These are phyloP conservation scores for Bauhinia variegata DNA, from an alignment of 306 rosid species.

Conservation along the genomic window DNA sequence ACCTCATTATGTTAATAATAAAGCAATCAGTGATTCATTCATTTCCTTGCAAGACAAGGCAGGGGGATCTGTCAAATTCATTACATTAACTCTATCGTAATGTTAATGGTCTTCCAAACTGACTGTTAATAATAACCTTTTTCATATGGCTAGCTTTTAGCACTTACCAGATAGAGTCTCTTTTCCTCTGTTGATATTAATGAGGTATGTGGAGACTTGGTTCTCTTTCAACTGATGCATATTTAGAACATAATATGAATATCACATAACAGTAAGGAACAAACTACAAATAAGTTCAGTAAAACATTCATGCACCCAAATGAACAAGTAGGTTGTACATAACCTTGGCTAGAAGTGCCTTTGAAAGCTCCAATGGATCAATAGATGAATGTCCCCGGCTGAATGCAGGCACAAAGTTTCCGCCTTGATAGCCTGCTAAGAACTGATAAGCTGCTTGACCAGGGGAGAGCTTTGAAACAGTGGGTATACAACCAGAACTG, in stretches of 20 bases:
- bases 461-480: constrained; percentile 50
- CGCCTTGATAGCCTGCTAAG: constrained; percentile 54
- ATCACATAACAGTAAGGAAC: background rate
- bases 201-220: constrained; percentile 44
- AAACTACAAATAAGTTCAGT: background rate
- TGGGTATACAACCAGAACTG: constrained; percentile 47
- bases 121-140: background rate
- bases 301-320: background rate
- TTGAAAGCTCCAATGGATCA: constrained; percentile 44
- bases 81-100: background rate
- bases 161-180: constrained; percentile 40
- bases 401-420: constrained; percentile 54
- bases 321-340: constrained; percentile 3
- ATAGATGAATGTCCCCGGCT: constrained; percentile 37
- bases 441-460: constrained; percentile 62
- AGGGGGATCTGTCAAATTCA: background rate
- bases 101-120: background rate
- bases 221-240: constrained; percentile 51
- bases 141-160: background rate
- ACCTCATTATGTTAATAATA: background rate
- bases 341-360: constrained; percentile 48
- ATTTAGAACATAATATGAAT: constrained; percentile 4
- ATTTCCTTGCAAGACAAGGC: background rate
- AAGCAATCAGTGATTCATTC: background rate
- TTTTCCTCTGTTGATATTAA: constrained; percentile 42